Conservation (phyloP, 2,329 filamentous ascomycete genomes). For the Emmonsiellopsis sp. region DNA sequence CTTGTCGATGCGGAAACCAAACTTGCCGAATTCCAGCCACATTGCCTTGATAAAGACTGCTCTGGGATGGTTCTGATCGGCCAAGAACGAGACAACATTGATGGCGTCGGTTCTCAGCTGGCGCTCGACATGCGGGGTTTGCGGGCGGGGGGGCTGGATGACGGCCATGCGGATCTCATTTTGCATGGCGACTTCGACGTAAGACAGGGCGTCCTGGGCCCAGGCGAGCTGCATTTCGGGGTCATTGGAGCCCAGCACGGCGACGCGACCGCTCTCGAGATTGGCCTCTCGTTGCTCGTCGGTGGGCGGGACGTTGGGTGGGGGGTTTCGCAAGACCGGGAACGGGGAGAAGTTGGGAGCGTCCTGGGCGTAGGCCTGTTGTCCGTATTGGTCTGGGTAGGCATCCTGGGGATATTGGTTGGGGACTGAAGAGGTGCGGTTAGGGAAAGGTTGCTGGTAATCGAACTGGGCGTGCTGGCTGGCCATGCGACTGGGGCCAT, state of each 20-base stretch:
- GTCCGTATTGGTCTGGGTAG: constrained; percentile 27
- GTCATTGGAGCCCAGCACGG: constrained; percentile 86
- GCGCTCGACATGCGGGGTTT: constrained; percentile 80
- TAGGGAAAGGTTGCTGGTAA: constrained; percentile 20
- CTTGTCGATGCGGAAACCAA: constrained; percentile 81
- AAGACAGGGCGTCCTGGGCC: constrained; percentile 85
- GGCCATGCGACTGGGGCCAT: constrained; percentile 37
- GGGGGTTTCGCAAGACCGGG: constrained; percentile 66
- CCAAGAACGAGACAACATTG: constrained; percentile 83
- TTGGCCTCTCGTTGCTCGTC: constrained; percentile 91
- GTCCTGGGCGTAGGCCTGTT: constrained; percentile 39
- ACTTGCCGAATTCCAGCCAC: constrained; percentile 98
- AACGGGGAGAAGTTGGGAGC: constrained; percentile 83
- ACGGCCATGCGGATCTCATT: constrained; percentile 59
- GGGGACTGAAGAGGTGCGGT: constrained; percentile 26
- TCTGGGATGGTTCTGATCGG: constrained; percentile 84
- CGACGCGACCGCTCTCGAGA: constrained; percentile 70
- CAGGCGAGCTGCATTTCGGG: constrained; percentile 94
- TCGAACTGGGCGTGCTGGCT: constrained; percentile 25
- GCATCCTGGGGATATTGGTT: constrained; percentile 11
- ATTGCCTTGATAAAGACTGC: constrained; percentile 90
- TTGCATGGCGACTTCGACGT: constrained; percentile 75
- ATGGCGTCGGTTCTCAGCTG: constrained; percentile 79
- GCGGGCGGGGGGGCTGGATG: constrained; percentile 52
- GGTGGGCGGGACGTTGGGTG: constrained; percentile 82